Evolutionary conservation across 2,329 filamentous ascomycete species (phyloP), one percentile per base, ranked within the genome.

Genomic region (Hysterium pulicare): DNA sequence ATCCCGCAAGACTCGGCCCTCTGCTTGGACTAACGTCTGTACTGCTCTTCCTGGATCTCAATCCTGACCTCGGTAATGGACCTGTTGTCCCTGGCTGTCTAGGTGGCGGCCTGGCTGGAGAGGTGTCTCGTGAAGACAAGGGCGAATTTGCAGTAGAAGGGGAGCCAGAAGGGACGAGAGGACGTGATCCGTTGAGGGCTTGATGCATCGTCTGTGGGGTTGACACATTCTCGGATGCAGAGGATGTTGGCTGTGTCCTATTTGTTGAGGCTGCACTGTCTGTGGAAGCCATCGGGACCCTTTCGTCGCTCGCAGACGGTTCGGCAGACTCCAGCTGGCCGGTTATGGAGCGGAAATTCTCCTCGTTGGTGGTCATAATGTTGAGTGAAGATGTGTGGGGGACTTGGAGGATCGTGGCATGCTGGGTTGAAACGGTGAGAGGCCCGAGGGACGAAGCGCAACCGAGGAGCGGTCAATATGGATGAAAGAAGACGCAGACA

Each of bases 61-160:
- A 54, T 35, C 59, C 62, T 28, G 61, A 45, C 50, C 55, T 55
- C 33, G 50, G 35, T 33, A 45, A 47, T 9, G 54, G 37, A 7
- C 44, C 55, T 35, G 59, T 34, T 24, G 55, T 41, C 6, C 46
- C 47, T 10, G 48, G 38, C 40, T 52, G 52, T 48, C 55, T 60
- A 22, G 39, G 41, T 33, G 55, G 53, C 15, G 53, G 62, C 35
- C 68, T 61, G 23, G 68, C 61, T 5, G 73, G 73, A 37, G 72
- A 75, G 22, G 67, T 63, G 52, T 74, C 73, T 45, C 73, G 66
- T 32, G 72, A 75, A 20, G 71, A 69, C 45, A 64, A 57, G 28
- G 73, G 72, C 47, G 71, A 74, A 42, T 60, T 61, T 39, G 61
- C 55, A 6, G 62, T 58, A 24, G 71, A 71, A 16, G 68, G 59